Conservation (phyloP, 2,329 filamentous ascomycete genomes). For the Ophiostoma sp. region DNA sequence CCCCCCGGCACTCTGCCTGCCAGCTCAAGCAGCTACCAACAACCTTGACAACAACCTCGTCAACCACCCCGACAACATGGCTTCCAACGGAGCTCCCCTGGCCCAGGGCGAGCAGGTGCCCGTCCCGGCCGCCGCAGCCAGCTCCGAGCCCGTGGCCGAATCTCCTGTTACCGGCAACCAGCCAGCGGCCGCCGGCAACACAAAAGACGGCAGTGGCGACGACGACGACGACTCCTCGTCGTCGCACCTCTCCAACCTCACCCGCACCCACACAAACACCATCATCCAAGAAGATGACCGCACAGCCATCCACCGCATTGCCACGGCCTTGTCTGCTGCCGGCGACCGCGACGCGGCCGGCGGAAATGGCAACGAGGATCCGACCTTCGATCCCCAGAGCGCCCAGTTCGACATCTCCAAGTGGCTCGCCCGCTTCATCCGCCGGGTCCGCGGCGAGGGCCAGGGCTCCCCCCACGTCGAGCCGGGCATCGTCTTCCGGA, state of each 20-base stretch:
- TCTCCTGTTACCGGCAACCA: not conserved
- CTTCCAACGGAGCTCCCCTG: not conserved
- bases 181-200: not conserved
- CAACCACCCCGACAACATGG: not conserved
- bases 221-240: not conserved
- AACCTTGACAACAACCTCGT: not conserved
- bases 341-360: conserved; percentile 42
- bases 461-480: conserved; percentile 47
- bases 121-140: not conserved
- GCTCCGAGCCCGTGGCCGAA: not conserved
- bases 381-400: not conserved
- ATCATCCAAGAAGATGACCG: conserved; percentile 24
- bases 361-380: not conserved
- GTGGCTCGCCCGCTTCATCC: conserved; percentile 57
- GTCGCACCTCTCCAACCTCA: conserved; percentile 10
- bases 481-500: conserved; percentile 61
- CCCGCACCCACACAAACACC: conserved; percentile 21
- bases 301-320: conserved; percentile 23
- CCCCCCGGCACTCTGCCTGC: not conserved
- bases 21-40: not conserved
- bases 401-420: conserved; percentile 44
- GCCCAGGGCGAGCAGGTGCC: conserved; percentile 1
- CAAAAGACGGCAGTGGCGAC: not conserved
- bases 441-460: conserved; percentile 47
- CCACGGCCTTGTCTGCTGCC: conserved; percentile 44